Conservation (phyloP, 495 filamentous ascomycete genomes). For the Beverwykella pulmonaria region DNA sequence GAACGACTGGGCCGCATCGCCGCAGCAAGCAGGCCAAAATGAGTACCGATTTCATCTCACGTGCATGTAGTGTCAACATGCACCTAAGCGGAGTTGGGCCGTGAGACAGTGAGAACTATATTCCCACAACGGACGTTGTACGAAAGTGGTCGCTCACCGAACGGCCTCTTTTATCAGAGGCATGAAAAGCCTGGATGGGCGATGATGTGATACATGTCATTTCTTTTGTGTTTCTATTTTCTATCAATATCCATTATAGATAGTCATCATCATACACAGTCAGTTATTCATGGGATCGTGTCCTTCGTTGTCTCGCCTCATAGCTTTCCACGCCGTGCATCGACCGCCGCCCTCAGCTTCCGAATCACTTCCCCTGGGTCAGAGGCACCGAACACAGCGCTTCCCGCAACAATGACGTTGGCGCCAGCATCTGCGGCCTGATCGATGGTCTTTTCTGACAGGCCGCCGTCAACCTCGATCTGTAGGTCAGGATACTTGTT, state of each 20-base stretch:
- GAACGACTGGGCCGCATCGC: neutral
- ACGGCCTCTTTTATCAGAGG: neutral
- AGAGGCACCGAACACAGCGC: constrained; percentile 89
- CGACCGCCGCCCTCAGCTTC: constrained; percentile 75
- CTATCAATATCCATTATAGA: neutral
- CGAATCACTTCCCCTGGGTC: constrained; percentile 84
- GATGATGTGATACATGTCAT: neutral
- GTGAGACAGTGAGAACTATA: constrained; percentile 7
- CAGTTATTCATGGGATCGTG: neutral
- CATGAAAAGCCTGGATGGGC: neutral
- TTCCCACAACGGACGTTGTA: neutral
- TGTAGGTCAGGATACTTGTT: constrained; percentile 84
- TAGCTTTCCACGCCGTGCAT: constrained; percentile 53
- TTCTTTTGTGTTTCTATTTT: neutral
- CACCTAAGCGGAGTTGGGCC: neutral
- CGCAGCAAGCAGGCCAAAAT: neutral
- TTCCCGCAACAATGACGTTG: constrained; percentile 98
- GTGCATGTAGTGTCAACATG: neutral
- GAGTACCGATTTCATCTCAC: neutral
- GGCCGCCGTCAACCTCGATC: constrained; percentile 95
- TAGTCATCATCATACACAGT: neutral
- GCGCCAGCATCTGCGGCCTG: constrained; percentile 93
- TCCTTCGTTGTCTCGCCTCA: neutral
- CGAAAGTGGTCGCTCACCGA: neutral
- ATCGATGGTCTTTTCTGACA: constrained; percentile 87